Conservation (phyloP, 1,139 yeast genomes). For the Wickerhamiella pararugosa region DNA sequence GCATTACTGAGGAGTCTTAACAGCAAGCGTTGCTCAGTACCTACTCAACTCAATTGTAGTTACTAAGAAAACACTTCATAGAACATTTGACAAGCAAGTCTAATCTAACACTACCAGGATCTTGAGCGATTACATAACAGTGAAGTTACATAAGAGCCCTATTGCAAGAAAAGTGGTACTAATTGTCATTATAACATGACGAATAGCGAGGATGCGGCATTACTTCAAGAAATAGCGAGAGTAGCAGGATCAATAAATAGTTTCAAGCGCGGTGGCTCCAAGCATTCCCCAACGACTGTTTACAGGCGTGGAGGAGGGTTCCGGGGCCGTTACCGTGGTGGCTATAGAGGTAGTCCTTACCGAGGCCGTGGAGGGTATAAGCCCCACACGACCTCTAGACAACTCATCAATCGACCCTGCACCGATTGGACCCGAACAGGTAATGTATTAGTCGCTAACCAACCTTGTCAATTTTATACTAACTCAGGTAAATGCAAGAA, state of each 20-base stretch:
- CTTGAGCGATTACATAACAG: too few relatives aligned
- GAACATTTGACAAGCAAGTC: too few relatives aligned
- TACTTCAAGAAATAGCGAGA: slow-evolving; percentile 10
- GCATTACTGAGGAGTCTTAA: too few relatives aligned
- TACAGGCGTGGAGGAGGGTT: neutral
- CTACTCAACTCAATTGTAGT: too few relatives aligned
- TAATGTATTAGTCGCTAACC: slow-evolving; percentile 4
- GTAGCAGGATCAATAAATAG: slow-evolving; percentile 9
- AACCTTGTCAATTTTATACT: slow-evolving; percentile 5
- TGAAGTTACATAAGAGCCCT: too few relatives aligned
- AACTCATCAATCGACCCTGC: slow-evolving; percentile 16
- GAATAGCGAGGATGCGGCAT: slow-evolving; percentile 4
- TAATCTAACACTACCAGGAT: too few relatives aligned
- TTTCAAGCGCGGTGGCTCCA: slow-evolving; percentile 1
- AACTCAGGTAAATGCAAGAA: slow-evolving; percentile 37
- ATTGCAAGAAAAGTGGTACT: too few relatives aligned
- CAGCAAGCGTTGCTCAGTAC: too few relatives aligned
- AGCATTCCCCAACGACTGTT: neutral
- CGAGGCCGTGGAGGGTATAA: neutral
- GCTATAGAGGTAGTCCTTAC: neutral
- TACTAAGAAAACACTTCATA: too few relatives aligned
- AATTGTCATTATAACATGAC: neutral
- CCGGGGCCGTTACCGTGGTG: slow-evolving; percentile 3
- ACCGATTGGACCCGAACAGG: slow-evolving; percentile 24
- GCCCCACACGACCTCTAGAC: neutral